Percentiles rank a stretch among this genome's conserved stretches.
These are phyloP conservation scores for Populus hybrid DNA, from an alignment of 441 rosid genomes.

Conservation along the genomic window DNA sequence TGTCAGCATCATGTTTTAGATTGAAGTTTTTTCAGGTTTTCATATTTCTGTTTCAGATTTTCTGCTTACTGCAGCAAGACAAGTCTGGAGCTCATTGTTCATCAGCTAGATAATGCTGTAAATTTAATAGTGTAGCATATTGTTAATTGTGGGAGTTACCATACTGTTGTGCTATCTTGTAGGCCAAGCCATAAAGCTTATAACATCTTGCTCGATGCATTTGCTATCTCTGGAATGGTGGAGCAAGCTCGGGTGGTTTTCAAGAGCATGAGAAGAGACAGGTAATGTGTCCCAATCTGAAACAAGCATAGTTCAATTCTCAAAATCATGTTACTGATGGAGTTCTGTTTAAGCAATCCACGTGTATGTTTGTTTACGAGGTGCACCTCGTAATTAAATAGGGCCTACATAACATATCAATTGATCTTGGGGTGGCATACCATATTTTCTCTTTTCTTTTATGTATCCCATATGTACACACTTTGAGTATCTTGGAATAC, in stretches of 20 bases:
- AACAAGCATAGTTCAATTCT: slow-evolving; percentile 7
- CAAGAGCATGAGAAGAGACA: slow-evolving; percentile 94
- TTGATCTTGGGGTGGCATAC: neutral
- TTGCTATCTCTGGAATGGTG: slow-evolving; percentile 92
- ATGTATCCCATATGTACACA: neutral
- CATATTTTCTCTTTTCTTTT: neutral
- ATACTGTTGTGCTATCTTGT: slow-evolving; percentile 19
- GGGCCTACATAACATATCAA: neutral
- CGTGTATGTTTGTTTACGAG: neutral
- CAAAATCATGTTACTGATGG: neutral
- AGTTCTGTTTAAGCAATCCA: neutral
- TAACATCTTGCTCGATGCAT: slow-evolving; percentile 91
- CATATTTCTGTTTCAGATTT: slow-evolving; percentile 8
- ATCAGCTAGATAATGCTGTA: neutral
- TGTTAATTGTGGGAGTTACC: slow-evolving; percentile 9
- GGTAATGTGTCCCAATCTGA: slow-evolving; percentile 37
- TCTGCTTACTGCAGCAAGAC: neutral
- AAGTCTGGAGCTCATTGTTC: slow-evolving; percentile 1
- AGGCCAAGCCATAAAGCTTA: slow-evolving; percentile 95
- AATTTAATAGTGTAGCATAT: neutral
- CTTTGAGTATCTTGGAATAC: neutral
- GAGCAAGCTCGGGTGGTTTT: slow-evolving; percentile 87
- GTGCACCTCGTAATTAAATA: no score
- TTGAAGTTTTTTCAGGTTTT: neutral
- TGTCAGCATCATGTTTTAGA: neutral